Evolutionary conservation across 2,329 filamentous ascomycete genomes (phyloP).

Genomic region (Pleurostoma richardsiae): DNA sequence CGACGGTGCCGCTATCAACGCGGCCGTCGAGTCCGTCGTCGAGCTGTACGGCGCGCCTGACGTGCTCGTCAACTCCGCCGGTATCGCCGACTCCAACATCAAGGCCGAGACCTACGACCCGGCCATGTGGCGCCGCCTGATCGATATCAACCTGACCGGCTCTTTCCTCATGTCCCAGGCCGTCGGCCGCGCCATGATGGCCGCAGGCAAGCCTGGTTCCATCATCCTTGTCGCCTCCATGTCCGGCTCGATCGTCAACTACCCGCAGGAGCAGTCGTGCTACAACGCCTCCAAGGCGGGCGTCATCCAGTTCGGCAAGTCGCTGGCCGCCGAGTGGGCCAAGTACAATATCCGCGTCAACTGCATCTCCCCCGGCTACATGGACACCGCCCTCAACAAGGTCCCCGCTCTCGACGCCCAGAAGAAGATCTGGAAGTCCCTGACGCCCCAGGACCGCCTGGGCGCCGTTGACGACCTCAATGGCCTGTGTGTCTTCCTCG

Average conservation of each 20-base stretch:
- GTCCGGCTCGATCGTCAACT: conserved; percentile 82
- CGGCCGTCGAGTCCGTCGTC: conserved; percentile 62
- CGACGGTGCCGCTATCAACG: conserved; percentile 63
- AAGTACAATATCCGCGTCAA: conserved; percentile 78
- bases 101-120: conserved; percentile 73
- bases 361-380: conserved; percentile 80
- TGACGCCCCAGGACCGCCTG: conserved; percentile 70
- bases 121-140: conserved; percentile 70
- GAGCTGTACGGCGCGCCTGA: conserved; percentile 65
- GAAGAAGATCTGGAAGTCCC: conserved; percentile 74
- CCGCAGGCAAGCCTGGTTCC: conserved; percentile 63
- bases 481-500: conserved; percentile 71
- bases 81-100: conserved; percentile 80
- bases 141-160: conserved; percentile 79
- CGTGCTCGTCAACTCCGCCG: conserved; percentile 74
- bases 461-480: conserved; percentile 73
- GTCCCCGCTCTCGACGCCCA: conserved; percentile 73
- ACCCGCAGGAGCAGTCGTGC: conserved; percentile 75
- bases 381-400: conserved; percentile 79
- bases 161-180: conserved; percentile 73
- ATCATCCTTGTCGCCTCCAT: conserved; percentile 76
- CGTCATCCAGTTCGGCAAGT: conserved; percentile 73
- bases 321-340: conserved; percentile 79
- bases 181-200: conserved; percentile 69
- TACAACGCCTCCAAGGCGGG: conserved; percentile 84